Percentiles rank a stretch among this genome's conserved stretches.
phyloP scores from a whole-genome alignment of 2,329 filamentous ascomycete genomes.

The Cucurbitaria berberidis region DNA sequence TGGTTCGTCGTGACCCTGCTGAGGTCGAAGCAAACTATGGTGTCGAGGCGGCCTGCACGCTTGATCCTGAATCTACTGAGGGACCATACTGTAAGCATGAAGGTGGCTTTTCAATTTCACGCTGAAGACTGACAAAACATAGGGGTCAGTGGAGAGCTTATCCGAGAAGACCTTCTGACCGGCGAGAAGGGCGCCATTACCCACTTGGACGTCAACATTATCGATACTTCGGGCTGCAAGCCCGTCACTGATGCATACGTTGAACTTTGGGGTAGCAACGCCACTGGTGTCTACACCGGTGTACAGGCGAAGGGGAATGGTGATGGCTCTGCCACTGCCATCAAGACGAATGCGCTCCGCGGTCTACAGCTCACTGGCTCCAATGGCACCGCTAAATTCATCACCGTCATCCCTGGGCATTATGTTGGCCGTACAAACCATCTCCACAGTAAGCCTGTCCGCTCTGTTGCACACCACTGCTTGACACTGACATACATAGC shows the following conservation, averaged over 20 bases:
- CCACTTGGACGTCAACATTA: constrained; percentile 60
- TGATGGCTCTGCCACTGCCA: constrained; percentile 34
- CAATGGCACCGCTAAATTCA: constrained; percentile 58
- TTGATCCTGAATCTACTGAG: constrained; percentile 42
- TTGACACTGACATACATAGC: constrained; percentile 18
- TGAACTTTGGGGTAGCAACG: constrained; percentile 57
- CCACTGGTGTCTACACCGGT: constrained; percentile 56
- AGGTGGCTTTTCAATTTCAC: neutral
- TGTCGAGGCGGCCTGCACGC: constrained; percentile 37
- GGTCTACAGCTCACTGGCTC: constrained; percentile 55
- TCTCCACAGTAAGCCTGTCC: constrained; percentile 35
- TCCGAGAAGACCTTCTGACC: constrained; percentile 58
- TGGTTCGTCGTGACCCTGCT: constrained; percentile 35
- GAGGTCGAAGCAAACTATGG: constrained; percentile 38
- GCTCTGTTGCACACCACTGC: neutral
- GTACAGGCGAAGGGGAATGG: constrained; percentile 48
- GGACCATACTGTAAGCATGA: constrained; percentile 42
- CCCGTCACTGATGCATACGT: constrained; percentile 57
- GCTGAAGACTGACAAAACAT: constrained; percentile 8
- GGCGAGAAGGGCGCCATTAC: constrained; percentile 57
- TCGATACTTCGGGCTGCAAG: constrained; percentile 61
- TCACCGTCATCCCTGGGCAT: constrained; percentile 56
- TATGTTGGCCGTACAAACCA: constrained; percentile 42
- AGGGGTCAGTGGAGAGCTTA: constrained; percentile 57
- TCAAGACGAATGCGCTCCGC: constrained; percentile 52